A percentile compares a stretch with the other conserved stretches of the same genome.
These are phyloP conservation scores for Yamadazyma olivae DNA, from an alignment of 805 yeast genomes.

Conservation along the genomic window DNA sequence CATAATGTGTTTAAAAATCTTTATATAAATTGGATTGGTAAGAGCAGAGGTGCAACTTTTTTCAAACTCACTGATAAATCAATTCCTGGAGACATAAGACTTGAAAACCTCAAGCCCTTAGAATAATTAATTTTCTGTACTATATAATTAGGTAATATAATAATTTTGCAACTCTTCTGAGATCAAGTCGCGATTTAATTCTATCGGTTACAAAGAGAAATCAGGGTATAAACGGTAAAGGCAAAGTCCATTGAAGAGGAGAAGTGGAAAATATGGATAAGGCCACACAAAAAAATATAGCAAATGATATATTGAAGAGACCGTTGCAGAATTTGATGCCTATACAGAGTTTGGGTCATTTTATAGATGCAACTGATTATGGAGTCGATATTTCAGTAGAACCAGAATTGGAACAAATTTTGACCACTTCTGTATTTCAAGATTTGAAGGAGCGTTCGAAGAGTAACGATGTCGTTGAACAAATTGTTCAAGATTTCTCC, in stretches of 20 bases:
- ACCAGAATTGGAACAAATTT: neutral
- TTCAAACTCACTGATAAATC: constrained; percentile 17
- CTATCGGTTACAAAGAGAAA: no score
- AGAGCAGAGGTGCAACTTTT: constrained; percentile 22
- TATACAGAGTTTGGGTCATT: constrained; percentile 4
- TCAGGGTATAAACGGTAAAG: no score
- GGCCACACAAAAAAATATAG: neutral
- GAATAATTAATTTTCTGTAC: neutral
- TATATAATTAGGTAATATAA: no score
- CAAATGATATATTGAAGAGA: constrained; percentile 4
- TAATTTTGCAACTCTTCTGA: no score
- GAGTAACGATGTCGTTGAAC: no score
- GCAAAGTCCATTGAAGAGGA: no score
- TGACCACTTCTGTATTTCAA: neutral
- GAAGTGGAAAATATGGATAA: constrained; percentile 2
- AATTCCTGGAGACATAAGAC: constrained; percentile 22
- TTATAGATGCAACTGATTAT: constrained; percentile 1
- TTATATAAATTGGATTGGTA: constrained; percentile 37
- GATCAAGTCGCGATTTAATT: no score
- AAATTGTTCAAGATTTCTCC: neutral
- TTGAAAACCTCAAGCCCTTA: constrained; percentile 22
- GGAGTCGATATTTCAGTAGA: constrained; percentile 1
- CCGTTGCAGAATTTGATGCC: constrained; percentile 10
- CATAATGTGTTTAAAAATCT: constrained; percentile 22
- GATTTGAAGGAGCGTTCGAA: no score